Evolutionary conservation across 805 yeast species (phyloP).

Genomic region (Ogataea thermomethanolica): DNA sequence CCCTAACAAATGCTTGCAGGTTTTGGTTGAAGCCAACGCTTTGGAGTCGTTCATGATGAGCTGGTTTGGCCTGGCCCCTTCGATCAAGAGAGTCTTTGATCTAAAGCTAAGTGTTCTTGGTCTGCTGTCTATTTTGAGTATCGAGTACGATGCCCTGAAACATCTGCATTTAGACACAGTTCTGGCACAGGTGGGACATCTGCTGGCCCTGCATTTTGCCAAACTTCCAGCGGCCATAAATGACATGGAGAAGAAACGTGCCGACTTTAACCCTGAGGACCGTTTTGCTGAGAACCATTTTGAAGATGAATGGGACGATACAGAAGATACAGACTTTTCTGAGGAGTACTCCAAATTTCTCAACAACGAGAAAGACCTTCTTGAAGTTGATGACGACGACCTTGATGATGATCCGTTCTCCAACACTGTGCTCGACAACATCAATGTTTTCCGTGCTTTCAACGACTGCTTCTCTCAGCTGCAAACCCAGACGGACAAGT

Average conservation of each 20-base stretch:
- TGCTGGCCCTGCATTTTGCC: slow-evolving; percentile 49
- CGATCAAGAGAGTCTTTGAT: slow-evolving; percentile 71
- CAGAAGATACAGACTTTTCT: slow-evolving; percentile 28
- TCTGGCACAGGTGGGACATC: slow-evolving; percentile 48
- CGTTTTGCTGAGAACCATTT: slow-evolving; percentile 22
- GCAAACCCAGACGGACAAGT: slow-evolving; percentile 42
- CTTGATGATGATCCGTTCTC: slow-evolving; percentile 79
- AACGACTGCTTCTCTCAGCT: slow-evolving; percentile 49
- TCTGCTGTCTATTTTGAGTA: slow-evolving; percentile 45
- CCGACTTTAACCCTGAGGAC: slow-evolving; percentile 44
- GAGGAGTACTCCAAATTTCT: slow-evolving; percentile 50
- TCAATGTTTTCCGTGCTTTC: slow-evolving; percentile 69
- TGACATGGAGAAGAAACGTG: slow-evolving; percentile 59
- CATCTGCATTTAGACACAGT: slow-evolving; percentile 30
- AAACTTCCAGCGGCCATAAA: slow-evolving; percentile 71
- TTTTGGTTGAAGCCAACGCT: slow-evolving; percentile 43
- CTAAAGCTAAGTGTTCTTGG: slow-evolving; percentile 74
- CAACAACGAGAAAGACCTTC: slow-evolving; percentile 40
- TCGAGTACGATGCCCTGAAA: slow-evolving; percentile 22
- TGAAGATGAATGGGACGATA: slow-evolving; percentile 27
- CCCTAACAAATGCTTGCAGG: slow-evolving; percentile 48
- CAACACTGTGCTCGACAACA: slow-evolving; percentile 71
- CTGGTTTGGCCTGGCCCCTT: slow-evolving; percentile 62
- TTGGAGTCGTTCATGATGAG: slow-evolving; percentile 51
- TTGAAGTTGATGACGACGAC: slow-evolving; percentile 62